Base-by-base conservation (phyloP, 2,329 filamentous ascomycete species). In the Penicillium sp. region DNA sequence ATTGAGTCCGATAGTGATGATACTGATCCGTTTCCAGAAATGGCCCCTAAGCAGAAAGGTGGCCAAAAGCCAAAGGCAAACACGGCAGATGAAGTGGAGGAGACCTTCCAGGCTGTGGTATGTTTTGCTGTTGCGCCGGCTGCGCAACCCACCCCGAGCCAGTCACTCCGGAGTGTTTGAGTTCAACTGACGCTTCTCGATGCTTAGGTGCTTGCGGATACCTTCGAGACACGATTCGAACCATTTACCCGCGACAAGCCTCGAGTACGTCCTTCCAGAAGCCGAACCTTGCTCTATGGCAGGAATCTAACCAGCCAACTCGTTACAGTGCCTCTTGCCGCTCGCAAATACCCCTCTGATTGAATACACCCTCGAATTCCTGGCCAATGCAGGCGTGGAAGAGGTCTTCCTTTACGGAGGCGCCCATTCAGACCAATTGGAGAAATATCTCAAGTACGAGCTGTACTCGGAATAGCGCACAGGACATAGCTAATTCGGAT, bases 351-450 rank as follows among this genome's bases (percentile, higher is more conserved):
- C 88, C 1, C 93, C 94, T 34, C 81, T 99, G 59, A 96, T 99
- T 76, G 94, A 99, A 75, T 97, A 99, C 73, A 97, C 93, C 4
- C 86, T 97, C 67, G 92, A 97, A 70, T 97, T 96, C 68, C 86
- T 99, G 1, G 92, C 92, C 61, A 93, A 93, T 82, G 92, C 94
- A 55, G 92, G 92, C 54, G 92, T 97, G n/a, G 87, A 94, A 65
- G 91, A 97, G 62, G 89, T 97, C 50, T 96, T 90, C 71, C 84
- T 99, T 55, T 97, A 97, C 77, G 93, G 89, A 65, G 90, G 91
- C 56, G 87, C 91, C 27, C 92, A 97, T 72, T 89, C 89, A 29
- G 88, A 94, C 55, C 86, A 92, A 71, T 84, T 99, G 52, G 92
- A 97, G 76, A 83, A 85, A 61, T 96, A 97, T 72, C 87, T 99